These are phyloP conservation scores for Juglanconis sp. DNA, from an alignment of 2,329 filamentous ascomycete genomes.

Conservation along the genomic window DNA sequence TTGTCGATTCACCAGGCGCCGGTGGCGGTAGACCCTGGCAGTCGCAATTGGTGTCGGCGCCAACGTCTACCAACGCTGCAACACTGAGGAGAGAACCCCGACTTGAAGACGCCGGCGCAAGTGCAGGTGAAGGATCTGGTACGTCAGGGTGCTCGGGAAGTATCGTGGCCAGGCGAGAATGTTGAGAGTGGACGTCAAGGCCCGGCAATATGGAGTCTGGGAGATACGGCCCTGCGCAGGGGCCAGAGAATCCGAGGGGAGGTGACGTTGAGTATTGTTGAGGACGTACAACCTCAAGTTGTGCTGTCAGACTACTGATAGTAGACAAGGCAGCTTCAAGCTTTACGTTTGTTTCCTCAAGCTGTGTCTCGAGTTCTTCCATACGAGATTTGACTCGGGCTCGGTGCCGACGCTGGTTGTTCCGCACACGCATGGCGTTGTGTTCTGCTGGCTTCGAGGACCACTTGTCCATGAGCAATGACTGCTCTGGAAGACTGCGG, in stretches of 20 bases:
- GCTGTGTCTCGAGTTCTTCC: constrained; percentile 32
- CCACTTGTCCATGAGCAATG: constrained; percentile 23
- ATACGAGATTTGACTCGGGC: constrained; percentile 40
- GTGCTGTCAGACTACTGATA: constrained; percentile 5
- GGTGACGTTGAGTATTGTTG: too few relatives aligned
- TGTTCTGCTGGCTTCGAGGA: constrained; percentile 28
- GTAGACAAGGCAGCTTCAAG: constrained; percentile 23
- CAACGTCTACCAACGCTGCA: not conserved
- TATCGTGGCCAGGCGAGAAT: not conserved
- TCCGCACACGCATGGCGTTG: constrained; percentile 38
- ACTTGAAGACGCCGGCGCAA: not conserved
- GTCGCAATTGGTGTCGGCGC: not conserved
- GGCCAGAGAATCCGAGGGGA: not conserved
- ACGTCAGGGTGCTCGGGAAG: not conserved
- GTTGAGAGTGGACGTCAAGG: not conserved
- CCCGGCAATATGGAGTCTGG: not conserved
- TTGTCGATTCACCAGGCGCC: constrained; percentile 26
- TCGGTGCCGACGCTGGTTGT: constrained; percentile 50
- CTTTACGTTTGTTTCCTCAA: constrained; percentile 20
- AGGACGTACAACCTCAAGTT: constrained; percentile 8
- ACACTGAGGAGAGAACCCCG: not conserved
- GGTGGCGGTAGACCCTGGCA: constrained; percentile 5
- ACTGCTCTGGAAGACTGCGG: not conserved
- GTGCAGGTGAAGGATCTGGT: not conserved
- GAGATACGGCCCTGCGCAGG: not conserved